phyloP scores from a whole-genome alignment of 2,329 filamentous ascomycete genomes.

The Macrophomina tecta region DNA sequence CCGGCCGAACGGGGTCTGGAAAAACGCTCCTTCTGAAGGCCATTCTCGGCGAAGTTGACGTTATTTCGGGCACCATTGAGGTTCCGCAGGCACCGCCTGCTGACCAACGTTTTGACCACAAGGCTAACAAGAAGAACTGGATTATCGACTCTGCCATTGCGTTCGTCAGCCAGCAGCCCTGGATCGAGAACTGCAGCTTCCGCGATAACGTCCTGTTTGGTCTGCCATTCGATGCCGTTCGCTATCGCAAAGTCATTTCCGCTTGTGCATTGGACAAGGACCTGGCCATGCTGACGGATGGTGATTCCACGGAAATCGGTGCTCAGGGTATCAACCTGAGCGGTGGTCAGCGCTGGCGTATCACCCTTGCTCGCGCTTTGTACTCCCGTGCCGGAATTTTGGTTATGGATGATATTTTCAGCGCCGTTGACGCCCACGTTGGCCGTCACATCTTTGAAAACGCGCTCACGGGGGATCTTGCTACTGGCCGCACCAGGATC shows the following conservation, averaged over 20 bases:
- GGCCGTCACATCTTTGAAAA: slow-evolving; percentile 80
- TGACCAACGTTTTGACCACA: slow-evolving; percentile 64
- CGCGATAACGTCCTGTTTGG: slow-evolving; percentile 81
- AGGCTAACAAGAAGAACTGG: slow-evolving; percentile 68
- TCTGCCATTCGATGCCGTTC: slow-evolving; percentile 69
- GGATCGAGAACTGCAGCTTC: slow-evolving; percentile 84
- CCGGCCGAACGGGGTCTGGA: slow-evolving; percentile 77
- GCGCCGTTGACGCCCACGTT: slow-evolving; percentile 68
- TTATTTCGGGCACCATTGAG: slow-evolving; percentile 67
- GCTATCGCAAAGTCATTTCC: slow-evolving; percentile 73
- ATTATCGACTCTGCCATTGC: slow-evolving; percentile 72
- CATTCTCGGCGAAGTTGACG: slow-evolving; percentile 76
- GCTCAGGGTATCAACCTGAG: slow-evolving; percentile 85
- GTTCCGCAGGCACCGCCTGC: slow-evolving; percentile 41
- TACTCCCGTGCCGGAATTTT: slow-evolving; percentile 81
- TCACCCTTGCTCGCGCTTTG: slow-evolving; percentile 47
- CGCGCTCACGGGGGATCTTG: slow-evolving; percentile 74
- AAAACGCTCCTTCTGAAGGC: slow-evolving; percentile 77
- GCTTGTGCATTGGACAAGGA: slow-evolving; percentile 79
- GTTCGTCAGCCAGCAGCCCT: slow-evolving; percentile 68
- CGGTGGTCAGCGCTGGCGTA: slow-evolving; percentile 67
- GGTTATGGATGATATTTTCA: slow-evolving; percentile 81
- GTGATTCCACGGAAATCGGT: slow-evolving; percentile 80
- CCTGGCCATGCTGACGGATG: slow-evolving; percentile 75
- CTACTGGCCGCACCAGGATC: slow-evolving; percentile 73